Base-by-base conservation (phyloP, 2,329 filamentous ascomycete genomes). In the Cladosporium oxysporum region DNA sequence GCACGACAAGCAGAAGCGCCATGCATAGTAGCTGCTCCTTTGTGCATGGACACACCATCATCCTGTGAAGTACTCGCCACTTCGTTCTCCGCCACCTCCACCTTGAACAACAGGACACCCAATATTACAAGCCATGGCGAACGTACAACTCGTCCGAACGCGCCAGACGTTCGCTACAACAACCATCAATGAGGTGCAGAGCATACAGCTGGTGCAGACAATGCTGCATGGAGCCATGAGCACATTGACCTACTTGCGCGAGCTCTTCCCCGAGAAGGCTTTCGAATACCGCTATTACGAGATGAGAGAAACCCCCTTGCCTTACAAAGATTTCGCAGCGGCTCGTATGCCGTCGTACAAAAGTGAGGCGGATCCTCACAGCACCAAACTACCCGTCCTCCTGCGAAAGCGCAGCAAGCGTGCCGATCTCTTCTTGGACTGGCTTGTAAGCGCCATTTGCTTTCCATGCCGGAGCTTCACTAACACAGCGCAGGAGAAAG, bases 131-230 rank as follows among this genome's bases (percentile, higher is more conserved):
- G 47, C 53, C 7, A 75, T 73, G 72, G 71, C 71, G 29, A 69
- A 65, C n/a, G 64, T 69, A 6, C 70, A 71, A 55, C 28, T 72
- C 10, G 70, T 72, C 66, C 69, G 52, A 29, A 67, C 69, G 65
- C 67, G 33, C 18, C 65, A 65, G 44, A 47, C 26, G 10, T 26
- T 71, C 31, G 67, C 66, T 2, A 66, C 77, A 14, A 77, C 73
- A 57, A 72, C 71, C 50, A 74, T 73, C 10, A 67, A 66, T 16
- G 79, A 80, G 65, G 75, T 78, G 62, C 82, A 83, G 68, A 84
- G 81, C 66, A 73, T 79, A 47, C 80, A 82, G 64, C 71, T 83
- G 49, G 77, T 82, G 16, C 81, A 83, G 71, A 82, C 81, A 4
- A 77, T 83, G 70, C 71, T 84, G 11, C 82, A 83, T 69, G 77